Evolutionary conservation across 176 grass and related monocot species (phyloP).

Genomic region (Chrysopogon serrulatus): DNA sequence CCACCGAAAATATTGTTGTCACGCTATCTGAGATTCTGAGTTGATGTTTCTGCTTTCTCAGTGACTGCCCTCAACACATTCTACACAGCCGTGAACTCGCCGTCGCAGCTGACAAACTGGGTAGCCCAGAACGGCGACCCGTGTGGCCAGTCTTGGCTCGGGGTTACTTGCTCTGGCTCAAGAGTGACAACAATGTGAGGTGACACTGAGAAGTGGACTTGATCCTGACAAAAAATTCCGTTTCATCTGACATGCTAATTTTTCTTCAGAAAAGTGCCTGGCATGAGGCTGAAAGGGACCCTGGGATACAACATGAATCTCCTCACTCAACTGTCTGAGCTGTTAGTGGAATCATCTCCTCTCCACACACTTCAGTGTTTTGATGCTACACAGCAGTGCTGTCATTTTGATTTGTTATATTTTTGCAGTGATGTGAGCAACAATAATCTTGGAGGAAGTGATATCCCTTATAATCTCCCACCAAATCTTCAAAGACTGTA

Average conservation of each 20-base stretch:
- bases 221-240: neutral
- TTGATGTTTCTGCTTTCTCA: slow-evolving; percentile 30
- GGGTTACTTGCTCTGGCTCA: slow-evolving; percentile 68
- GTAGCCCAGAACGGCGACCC: slow-evolving; percentile 65
- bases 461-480: slow-evolving; percentile 78
- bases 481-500: slow-evolving; percentile 81
- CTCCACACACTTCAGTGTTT: neutral
- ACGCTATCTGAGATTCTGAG: slow-evolving; percentile 2
- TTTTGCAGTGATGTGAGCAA: slow-evolving; percentile 68
- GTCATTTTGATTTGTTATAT: slow-evolving; percentile 9
- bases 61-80: slow-evolving; percentile 79
- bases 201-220: slow-evolving; percentile 15
- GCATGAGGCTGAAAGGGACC: slow-evolving; percentile 58
- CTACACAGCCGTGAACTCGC: slow-evolving; percentile 58
- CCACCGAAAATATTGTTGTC: slow-evolving; percentile 14
- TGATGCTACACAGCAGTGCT: neutral
- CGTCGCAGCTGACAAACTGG: slow-evolving; percentile 71
- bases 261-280: slow-evolving; percentile 65
- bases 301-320: slow-evolving; percentile 79
- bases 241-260: slow-evolving; percentile 39
- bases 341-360: slow-evolving; percentile 53
- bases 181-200: slow-evolving; percentile 86
- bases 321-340: slow-evolving; percentile 56
- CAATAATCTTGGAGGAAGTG: slow-evolving; percentile 73
- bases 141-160: slow-evolving; percentile 76